A percentile compares a stretch with the other conserved stretches of the same genome.
Evolutionary conservation across 345 rosid genomes (phyloP).

Genomic region (Erucastrum elatum): DNA sequence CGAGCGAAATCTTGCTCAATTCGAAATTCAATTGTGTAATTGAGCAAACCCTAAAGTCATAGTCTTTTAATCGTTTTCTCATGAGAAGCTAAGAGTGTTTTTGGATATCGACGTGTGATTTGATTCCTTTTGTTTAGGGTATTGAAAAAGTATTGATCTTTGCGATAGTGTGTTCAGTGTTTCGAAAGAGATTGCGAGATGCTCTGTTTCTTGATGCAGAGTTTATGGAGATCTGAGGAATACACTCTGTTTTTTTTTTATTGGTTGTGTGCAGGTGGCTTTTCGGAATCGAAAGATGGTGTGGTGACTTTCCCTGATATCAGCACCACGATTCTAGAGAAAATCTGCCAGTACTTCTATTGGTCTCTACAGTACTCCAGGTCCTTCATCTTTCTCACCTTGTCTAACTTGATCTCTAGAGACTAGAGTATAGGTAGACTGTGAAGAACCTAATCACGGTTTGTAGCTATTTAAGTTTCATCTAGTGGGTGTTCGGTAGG

Average conservation of each 20-base stretch:
- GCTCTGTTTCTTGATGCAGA: conserved; percentile 15
- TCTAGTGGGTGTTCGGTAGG: background rate
- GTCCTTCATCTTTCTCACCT: background rate
- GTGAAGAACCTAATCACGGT: background rate
- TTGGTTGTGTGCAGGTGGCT: conserved; percentile 49
- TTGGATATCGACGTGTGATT: background rate
- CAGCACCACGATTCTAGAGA: conserved; percentile 75
- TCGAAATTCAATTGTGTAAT: conserved; percentile 3
- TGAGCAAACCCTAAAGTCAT: background rate
- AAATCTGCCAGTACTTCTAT: conserved; percentile 51
- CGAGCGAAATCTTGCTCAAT: background rate
- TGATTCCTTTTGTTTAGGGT: background rate
- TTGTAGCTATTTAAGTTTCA: background rate
- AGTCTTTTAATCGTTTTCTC: background rate
- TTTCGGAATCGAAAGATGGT: conserved; percentile 70
- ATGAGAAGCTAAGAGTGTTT: conserved; percentile 7
- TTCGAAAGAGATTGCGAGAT: background rate
- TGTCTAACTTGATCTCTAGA: background rate
- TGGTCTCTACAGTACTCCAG: background rate
- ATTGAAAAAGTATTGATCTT: background rate
- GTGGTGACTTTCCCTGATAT: conserved; percentile 88
- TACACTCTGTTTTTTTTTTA: background rate
- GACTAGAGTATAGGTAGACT: background rate
- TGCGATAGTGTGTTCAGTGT: background rate
- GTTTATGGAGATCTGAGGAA: conserved; percentile 2